Conservation (phyloP, 2,329 filamentous ascomycete genomes). For the Aureobasidium sp. region DNA sequence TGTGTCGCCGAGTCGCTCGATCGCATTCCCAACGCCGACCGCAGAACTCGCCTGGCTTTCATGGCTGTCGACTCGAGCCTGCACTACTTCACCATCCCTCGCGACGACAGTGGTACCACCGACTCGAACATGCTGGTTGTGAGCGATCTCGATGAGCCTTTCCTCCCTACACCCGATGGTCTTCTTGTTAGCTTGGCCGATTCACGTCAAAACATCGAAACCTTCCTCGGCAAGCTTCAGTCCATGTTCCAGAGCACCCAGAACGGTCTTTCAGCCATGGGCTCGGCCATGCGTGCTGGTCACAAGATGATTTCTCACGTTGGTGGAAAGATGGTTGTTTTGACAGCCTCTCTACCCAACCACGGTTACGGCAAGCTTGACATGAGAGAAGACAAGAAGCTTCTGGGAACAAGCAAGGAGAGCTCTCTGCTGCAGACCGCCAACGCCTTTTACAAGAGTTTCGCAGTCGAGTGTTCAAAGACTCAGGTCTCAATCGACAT, state of each 20-base stretch:
- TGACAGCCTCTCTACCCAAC: conserved; percentile 85
- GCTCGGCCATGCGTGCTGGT: conserved; percentile 80
- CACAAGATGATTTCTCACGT: conserved; percentile 93
- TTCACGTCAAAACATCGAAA: conserved; percentile 83
- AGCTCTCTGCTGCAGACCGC: conserved; percentile 77
- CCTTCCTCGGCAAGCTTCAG: conserved; percentile 81
- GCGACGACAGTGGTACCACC: conserved; percentile 73
- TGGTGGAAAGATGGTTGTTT: conserved; percentile 87
- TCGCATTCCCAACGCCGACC: conserved; percentile 95
- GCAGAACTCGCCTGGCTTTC: conserved; percentile 85
- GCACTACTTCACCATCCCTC: conserved; percentile 92
- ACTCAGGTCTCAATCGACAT: conserved; percentile 98
- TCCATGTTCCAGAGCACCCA: conserved; percentile 96
- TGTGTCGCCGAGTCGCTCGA: conserved; percentile 93
- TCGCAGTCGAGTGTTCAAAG: conserved; percentile 97
- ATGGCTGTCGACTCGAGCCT: conserved; percentile 90
- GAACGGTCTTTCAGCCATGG: conserved; percentile 85
- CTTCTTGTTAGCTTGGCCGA: conserved; percentile 82
- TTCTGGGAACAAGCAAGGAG: conserved; percentile 89
- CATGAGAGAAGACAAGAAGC: conserved; percentile 92
- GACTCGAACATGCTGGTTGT: conserved; percentile 90
- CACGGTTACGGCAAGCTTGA: conserved; percentile 82
- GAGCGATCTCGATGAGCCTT: conserved; percentile 91
- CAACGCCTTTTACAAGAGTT: conserved; percentile 98
- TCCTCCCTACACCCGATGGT: conserved; percentile 87